Evolutionary conservation across 441 rosid species (phyloP).

Genomic region (Geranium incanum): DNA sequence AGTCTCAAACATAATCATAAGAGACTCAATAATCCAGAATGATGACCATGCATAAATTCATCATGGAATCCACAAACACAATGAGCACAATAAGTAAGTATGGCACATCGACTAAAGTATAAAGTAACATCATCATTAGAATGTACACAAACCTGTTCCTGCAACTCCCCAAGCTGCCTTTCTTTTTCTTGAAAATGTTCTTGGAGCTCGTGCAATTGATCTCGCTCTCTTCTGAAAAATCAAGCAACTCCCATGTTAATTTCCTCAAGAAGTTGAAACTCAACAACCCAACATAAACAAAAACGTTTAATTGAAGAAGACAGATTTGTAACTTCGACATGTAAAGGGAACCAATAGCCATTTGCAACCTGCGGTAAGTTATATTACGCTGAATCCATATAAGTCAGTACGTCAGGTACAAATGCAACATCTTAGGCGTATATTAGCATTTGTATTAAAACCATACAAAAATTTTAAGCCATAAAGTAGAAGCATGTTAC

Average conservation of each 20-base stretch:
- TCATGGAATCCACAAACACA: background rate
- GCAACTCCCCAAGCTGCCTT: slow-evolving; percentile 70
- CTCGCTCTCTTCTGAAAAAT: slow-evolving; percentile 82
- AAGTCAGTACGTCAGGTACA: too few species aligned
- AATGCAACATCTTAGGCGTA: background rate
- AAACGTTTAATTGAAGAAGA: background rate
- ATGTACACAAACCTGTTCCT: slow-evolving; percentile 64
- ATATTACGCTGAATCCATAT: too few species aligned
- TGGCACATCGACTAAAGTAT: background rate
- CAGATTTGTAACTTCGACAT: background rate
- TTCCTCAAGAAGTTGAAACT: background rate
- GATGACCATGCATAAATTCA: background rate
- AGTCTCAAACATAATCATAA: background rate
- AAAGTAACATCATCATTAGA: background rate
- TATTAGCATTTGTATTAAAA: background rate
- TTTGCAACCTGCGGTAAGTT: background rate
- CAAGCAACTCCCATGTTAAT: slow-evolving; percentile 15
- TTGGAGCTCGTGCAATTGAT: slow-evolving; percentile 80
- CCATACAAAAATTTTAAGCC: background rate
- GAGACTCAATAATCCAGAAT: background rate
- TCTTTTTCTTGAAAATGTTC: slow-evolving; percentile 91
- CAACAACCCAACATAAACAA: background rate
- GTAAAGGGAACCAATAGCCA: background rate
- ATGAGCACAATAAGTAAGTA: background rate
- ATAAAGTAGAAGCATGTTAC: background rate